These are phyloP conservation scores for Rhododendron griersonianum DNA, from an alignment of 148 eudicot species.

Conservation along the genomic window DNA sequence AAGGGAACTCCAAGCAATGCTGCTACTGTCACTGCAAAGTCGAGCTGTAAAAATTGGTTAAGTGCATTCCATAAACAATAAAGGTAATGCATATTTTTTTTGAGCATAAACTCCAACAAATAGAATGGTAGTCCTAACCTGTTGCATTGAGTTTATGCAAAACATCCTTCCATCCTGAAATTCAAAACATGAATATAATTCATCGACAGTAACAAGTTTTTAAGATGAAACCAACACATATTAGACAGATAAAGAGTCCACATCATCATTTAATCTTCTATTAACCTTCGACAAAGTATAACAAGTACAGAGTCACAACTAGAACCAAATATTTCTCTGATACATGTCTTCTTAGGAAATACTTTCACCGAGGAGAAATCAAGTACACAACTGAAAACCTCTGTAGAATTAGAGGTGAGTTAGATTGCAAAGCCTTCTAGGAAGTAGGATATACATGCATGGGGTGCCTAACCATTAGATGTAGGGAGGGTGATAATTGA, in stretches of 20 bases:
- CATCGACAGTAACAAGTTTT: background rate
- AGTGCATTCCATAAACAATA: slow-evolving; percentile 10
- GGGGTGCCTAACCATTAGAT: background rate
- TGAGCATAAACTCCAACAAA: background rate
- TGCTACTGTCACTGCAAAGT: slow-evolving; percentile 86
- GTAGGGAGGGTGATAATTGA: background rate
- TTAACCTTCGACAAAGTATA: background rate
- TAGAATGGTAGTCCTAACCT: slow-evolving; percentile 41
- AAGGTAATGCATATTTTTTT: background rate
- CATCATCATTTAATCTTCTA: background rate
- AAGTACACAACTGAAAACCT: background rate
- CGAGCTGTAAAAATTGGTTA: slow-evolving; percentile 69
- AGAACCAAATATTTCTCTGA: background rate
- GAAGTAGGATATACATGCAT: background rate
- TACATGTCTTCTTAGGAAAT: background rate
- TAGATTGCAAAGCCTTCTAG: background rate
- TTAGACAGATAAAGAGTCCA: background rate
- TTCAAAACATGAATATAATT: slow-evolving; percentile 3
- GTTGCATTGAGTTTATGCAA: slow-evolving; percentile 72
- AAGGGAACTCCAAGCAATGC: slow-evolving; percentile 94
- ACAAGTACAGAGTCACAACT: background rate
- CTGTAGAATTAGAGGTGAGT: background rate
- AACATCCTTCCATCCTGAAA: slow-evolving; percentile 61
- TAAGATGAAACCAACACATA: background rate
- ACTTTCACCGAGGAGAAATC: background rate